Evolutionary conservation across 805 yeast species (phyloP).

Genomic region (Pichia exigua): DNA sequence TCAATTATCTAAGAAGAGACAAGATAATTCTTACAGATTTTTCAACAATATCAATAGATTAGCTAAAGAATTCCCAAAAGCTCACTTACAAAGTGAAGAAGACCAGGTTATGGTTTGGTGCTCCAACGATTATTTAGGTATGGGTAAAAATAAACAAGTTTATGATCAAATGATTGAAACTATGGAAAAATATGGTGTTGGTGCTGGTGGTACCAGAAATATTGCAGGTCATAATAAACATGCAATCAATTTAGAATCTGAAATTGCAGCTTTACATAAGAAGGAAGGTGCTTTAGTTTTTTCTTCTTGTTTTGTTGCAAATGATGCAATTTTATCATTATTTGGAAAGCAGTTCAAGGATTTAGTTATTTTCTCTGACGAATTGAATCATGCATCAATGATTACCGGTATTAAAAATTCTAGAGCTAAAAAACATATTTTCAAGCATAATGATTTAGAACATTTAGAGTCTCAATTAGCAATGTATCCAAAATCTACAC

Average conservation of each 20-base stretch:
- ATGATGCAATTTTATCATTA: conserved; percentile 87
- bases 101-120: conserved; percentile 99
- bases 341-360: conserved; percentile 87
- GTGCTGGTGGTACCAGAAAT: conserved; percentile 99
- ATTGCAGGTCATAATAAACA: conserved; percentile 95
- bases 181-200: conserved; percentile 87
- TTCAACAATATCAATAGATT: conserved; percentile 96
- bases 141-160: conserved; percentile 77
- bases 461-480: conserved; percentile 78
- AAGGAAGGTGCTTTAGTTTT: conserved; percentile 94
- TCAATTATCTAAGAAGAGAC: conserved; percentile 67
- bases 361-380: conserved; percentile 88
- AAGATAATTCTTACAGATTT: conserved; percentile 88
- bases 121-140: conserved; percentile 93
- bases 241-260: conserved; percentile 82
- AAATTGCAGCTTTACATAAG: conserved; percentile 83
- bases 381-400: conserved; percentile 95
- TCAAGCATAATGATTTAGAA: conserved; percentile 80
- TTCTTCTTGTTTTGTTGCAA: conserved; percentile 93
- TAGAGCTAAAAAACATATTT: conserved; percentile 77
- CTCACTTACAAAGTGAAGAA: conserved; percentile 66
- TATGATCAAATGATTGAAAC: conserved; percentile 70
- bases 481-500: conserved; percentile 75
- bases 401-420: conserved; percentile 92
- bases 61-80: conserved; percentile 88